Conservation (phyloP, 2,329 filamentous ascomycete species). For the Trematosphaeria pertusa region DNA sequence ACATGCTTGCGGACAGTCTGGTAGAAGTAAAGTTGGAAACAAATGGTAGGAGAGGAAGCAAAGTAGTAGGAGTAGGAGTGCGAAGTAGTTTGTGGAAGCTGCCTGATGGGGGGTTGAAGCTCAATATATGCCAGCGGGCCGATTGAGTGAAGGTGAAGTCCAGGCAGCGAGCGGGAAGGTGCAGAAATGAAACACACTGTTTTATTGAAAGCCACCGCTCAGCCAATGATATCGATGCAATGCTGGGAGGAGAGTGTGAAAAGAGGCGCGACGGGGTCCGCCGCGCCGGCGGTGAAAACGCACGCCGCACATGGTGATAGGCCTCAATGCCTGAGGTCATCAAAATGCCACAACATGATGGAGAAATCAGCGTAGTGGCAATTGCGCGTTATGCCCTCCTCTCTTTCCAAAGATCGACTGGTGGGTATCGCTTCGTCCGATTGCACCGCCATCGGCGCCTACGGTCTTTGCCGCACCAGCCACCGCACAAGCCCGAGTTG, state of each 20-base stretch:
- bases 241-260: no score
- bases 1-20: background rate
- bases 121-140: background rate
- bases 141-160: background rate
- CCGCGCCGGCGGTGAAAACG: background rate
- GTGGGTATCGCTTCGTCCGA: background rate
- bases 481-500: background rate
- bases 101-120: background rate
- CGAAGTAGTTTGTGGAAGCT: background rate
- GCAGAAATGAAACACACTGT: background rate
- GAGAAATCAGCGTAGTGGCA: background rate
- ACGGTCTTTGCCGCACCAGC: conserved; percentile 10
- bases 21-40: background rate
- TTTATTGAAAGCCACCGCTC: background rate
- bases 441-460: conserved; percentile 8
- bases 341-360: background rate
- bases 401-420: conserved; percentile 1
- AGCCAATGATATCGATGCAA: background rate
- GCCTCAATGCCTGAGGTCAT: no score
- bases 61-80: background rate
- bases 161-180: background rate
- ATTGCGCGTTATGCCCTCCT: background rate
- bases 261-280: no score
- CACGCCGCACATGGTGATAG: background rate
- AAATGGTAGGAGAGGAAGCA: background rate